Percentiles rank a stretch among this genome's conserved stretches.
These are phyloP conservation scores for Mycena chlorophos DNA, from an alignment of 768 basidiomycete species.

Conservation along the genomic window DNA sequence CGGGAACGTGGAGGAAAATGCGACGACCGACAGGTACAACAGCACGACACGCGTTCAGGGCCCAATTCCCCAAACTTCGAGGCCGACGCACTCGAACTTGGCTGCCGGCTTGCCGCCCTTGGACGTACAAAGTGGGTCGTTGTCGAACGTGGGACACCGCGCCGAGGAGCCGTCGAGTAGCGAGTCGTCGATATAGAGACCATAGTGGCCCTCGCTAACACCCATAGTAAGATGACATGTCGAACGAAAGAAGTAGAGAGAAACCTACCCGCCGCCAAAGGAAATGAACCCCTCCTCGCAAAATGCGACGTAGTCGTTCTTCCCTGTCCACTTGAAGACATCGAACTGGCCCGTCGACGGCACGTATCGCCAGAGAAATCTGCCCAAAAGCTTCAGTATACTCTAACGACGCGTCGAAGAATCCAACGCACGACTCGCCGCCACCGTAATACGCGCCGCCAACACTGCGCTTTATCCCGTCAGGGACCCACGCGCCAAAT, in stretches of 20 bases:
- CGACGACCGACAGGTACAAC: too few relatives aligned
- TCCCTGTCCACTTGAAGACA: slow-evolving; percentile 82
- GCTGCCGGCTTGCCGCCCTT: slow-evolving; percentile 47
- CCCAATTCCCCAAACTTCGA: slow-evolving; percentile 89
- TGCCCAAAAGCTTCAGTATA: slow-evolving; percentile 27
- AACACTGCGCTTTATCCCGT: slow-evolving; percentile 60
- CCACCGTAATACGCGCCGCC: slow-evolving; percentile 79
- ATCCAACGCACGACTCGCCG: slow-evolving; percentile 74
- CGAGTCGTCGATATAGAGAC: slow-evolving; percentile 81
- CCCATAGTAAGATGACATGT: slow-evolving; percentile 2
- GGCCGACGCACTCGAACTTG: slow-evolving; percentile 85
- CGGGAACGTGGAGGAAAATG: not conserved
- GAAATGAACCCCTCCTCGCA: slow-evolving; percentile 81
- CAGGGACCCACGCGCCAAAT: slow-evolving; percentile 86
- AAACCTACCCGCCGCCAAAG: slow-evolving; percentile 87
- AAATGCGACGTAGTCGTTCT: slow-evolving; percentile 86
- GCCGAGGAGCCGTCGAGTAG: slow-evolving; percentile 85
- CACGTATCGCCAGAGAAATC: slow-evolving; percentile 75
- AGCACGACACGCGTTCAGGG: slow-evolving; percentile 33
- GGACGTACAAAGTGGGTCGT: slow-evolving; percentile 68
- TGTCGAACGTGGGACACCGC: slow-evolving; percentile 81
- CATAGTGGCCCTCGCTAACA: slow-evolving; percentile 82
- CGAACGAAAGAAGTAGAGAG: slow-evolving; percentile 5
- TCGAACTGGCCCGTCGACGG: slow-evolving; percentile 44
- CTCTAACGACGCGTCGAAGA: not conserved